Conservation (phyloP, 768 basidiomycete genomes). For the Coprinellus aureogranulatus region DNA sequence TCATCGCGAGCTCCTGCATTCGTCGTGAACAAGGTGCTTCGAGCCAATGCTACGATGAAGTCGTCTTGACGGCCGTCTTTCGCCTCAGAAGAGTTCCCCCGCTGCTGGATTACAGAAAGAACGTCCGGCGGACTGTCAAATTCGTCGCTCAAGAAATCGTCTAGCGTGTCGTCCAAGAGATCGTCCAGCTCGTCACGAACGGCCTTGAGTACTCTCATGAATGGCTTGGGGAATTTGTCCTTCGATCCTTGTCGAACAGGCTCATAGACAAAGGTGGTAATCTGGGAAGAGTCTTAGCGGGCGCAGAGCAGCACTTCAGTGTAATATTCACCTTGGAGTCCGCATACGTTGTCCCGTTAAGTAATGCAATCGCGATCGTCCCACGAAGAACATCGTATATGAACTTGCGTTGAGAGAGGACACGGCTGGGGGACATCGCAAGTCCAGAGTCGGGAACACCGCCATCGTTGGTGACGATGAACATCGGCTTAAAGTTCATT, state of each 20-base stretch:
- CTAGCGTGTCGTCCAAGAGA: neutral
- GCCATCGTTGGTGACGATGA: slow-evolving; percentile 58
- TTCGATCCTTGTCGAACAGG: slow-evolving; percentile 10
- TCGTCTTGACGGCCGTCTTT: too few species aligned
- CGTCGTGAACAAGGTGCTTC: neutral
- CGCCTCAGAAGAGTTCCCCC: too few species aligned
- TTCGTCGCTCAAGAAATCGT: neutral
- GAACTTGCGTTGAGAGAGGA: slow-evolving; percentile 49
- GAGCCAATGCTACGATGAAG: neutral
- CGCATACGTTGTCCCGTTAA: slow-evolving; percentile 56
- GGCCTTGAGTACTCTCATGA: neutral
- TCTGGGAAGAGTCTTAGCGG: slow-evolving; percentile 31
- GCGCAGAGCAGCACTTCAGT: neutral
- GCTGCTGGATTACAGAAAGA: neutral
- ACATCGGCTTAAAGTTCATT: slow-evolving; percentile 54
- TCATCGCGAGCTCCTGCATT: neutral
- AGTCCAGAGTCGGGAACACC: slow-evolving; percentile 23
- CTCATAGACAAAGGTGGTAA: slow-evolving; percentile 58
- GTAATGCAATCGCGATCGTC: slow-evolving; percentile 48
- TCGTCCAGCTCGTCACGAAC: neutral
- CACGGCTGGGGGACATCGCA: slow-evolving; percentile 16
- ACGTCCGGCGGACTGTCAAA: neutral
- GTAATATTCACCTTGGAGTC: slow-evolving; percentile 54
- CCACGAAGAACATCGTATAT: slow-evolving; percentile 47
- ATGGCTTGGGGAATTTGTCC: neutral